These are phyloP conservation scores for Naganishia vishniacii DNA, from an alignment of 768 basidiomycete genomes.

Conservation along the genomic window DNA sequence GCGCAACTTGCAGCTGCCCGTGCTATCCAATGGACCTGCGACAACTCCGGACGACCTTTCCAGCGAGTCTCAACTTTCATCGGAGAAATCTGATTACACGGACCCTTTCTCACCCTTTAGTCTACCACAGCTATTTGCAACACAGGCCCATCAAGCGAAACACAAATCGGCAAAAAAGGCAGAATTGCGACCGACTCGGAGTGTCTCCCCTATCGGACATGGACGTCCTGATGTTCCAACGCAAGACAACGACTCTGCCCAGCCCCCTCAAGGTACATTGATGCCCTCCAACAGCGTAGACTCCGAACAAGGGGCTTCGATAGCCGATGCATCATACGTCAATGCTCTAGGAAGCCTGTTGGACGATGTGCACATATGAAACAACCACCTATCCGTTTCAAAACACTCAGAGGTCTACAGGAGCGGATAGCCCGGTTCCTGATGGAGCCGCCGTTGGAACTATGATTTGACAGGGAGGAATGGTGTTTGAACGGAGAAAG, in stretches of 20 bases:
- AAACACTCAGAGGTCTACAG: not conserved
- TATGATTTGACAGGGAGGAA: not conserved
- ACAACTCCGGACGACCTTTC: not conserved
- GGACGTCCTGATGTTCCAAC: not conserved
- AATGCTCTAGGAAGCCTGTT: constrained; percentile 6
- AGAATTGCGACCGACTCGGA: constrained; percentile 10
- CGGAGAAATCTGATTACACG: not conserved
- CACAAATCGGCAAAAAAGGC: constrained; percentile 16
- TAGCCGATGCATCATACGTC: constrained; percentile 11
- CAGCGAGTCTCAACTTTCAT: not conserved
- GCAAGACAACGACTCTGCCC: not conserved
- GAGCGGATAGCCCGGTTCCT: not conserved
- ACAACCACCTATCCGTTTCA: not conserved
- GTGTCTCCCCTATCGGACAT: constrained; percentile 15
- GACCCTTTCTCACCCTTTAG: constrained; percentile 16
- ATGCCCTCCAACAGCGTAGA: not conserved
- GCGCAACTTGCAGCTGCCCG: too few species aligned
- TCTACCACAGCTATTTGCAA: constrained; percentile 1
- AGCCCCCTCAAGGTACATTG: not conserved
- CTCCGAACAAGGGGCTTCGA: not conserved
- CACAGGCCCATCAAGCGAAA: constrained; percentile 4
- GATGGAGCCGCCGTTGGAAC: not conserved
- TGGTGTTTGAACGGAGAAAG: not conserved
- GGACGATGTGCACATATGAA: constrained; percentile 17
- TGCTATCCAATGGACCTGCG: not conserved